phyloP scores from a whole-genome alignment of 257 asterid genomes.

The Gentiana dahurica region DNA sequence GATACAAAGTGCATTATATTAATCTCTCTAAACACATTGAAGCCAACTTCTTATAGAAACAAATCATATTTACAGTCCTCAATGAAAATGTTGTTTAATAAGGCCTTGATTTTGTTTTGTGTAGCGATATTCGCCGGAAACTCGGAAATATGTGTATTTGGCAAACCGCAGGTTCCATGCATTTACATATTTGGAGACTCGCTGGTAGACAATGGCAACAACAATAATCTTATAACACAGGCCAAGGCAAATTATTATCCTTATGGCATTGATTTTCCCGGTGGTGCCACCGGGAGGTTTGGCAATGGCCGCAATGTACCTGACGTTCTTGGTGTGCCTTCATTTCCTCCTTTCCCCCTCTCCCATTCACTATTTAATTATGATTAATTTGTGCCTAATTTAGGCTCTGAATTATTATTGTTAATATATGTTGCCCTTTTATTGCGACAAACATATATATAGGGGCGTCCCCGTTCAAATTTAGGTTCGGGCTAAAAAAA shows the following conservation, averaged over 20 bases:
- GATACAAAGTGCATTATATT: no score
- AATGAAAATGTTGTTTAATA: no score
- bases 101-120: no score
- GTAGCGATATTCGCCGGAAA: no score
- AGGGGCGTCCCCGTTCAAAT: no score
- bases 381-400: neutral
- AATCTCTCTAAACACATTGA: no score
- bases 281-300: conserved; percentile 11
- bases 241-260: conserved; percentile 14
- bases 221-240: conserved; percentile 7
- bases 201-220: conserved; percentile 17
- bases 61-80: no score
- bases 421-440: neutral
- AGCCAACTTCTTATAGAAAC: no score
- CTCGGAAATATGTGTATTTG: neutral
- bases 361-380: neutral
- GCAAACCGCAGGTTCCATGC: conserved; percentile 16
- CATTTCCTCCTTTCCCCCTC: neutral
- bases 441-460: neutral
- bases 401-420: neutral
- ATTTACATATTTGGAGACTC: conserved; percentile 16
- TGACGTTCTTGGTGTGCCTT: conserved; percentile 13
- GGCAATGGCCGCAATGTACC: conserved; percentile 14
- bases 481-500: no score
- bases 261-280: conserved; percentile 16